Percentiles rank a stretch among this genome's conserved stretches.
These are phyloP conservation scores for Sporothrix phasma DNA, from an alignment of 2,329 filamentous ascomycete species.

Conservation along the genomic window DNA sequence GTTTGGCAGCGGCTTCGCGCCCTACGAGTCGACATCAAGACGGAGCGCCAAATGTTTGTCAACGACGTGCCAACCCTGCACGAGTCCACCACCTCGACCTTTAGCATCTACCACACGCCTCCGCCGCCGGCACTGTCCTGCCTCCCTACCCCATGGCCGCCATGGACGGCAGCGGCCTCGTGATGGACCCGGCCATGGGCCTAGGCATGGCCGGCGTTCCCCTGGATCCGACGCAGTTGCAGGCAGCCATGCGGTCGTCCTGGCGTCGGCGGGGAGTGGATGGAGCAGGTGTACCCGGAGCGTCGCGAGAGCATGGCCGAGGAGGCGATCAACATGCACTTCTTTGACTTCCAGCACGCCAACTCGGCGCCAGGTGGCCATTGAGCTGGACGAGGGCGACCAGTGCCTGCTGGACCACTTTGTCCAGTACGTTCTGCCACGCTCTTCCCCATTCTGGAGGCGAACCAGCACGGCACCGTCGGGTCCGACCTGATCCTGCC, in stretches of 20 bases:
- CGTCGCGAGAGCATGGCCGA: conserved; percentile 58
- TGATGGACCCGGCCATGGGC: conserved; percentile 7
- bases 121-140: conserved; percentile 59
- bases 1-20: conserved; percentile 48
- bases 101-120: conserved; percentile 79
- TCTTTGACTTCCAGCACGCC: conserved; percentile 72
- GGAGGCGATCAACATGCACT: conserved; percentile 62
- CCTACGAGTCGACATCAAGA: conserved; percentile 96
- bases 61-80: conserved; percentile 77
- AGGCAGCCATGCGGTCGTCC: neutral
- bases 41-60: conserved; percentile 86
- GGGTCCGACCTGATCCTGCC: conserved; percentile 76
- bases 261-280: conserved; percentile 49
- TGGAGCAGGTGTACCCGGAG: conserved; percentile 59
- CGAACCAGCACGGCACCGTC: conserved; percentile 75
- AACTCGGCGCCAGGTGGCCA: conserved; percentile 58
- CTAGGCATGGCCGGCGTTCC: conserved; percentile 5
- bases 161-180: conserved; percentile 3
- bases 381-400: conserved; percentile 82
- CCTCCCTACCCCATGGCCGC: conserved; percentile 44
- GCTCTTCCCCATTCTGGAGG: conserved; percentile 86
- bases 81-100: conserved; percentile 84
- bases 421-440: conserved; percentile 73
- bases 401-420: conserved; percentile 84
- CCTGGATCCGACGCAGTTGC: neutral